Base-by-base conservation (phyloP, 164 flowering plant genomes). In the Hamamelis virginiana region DNA sequence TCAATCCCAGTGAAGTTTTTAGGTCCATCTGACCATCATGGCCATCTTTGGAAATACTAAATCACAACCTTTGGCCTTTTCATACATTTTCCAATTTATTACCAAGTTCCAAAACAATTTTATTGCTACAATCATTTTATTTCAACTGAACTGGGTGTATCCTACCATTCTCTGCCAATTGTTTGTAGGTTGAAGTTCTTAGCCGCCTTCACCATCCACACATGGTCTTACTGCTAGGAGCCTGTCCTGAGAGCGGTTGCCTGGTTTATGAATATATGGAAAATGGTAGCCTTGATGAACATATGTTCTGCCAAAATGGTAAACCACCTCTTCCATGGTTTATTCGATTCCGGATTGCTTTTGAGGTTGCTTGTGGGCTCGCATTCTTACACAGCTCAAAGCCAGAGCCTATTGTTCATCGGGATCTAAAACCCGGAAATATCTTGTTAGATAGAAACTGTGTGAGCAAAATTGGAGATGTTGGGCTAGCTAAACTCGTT, bases 391-490 rank as follows among this genome's bases (percentile, higher is more conserved):
- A 92, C 84, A 77, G 80, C 75, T 78, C 90, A 60, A 83, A 82
- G 73, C 91, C 95, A 43, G 91, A 89, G 65, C 87, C 96, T 43
- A 82, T 91, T 59, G 83, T 92, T 57, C 98, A 92, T 72, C 76
- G 94, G 10, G 98, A 92, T 77, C 73, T 92, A 26, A 92, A 92
- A 70, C 96, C 95, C 9, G 96, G 93, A 19, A 92, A 92, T 72
- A 86, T 92, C 69, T 81, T 92, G 74, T 62, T 91, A 67, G 94
- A 84, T 60, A 75, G 72, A 64, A 87, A 89, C 61, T 91, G 70
- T 46, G 87, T 81, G 70, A 82, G 89, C 87, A 92, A 89, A 77
- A 91, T 91, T 26, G 90, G 88, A 55, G 96, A 92, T 72, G 94
- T 89, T 64, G 98, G 98, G 62, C 62, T 90, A 72, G 93, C 98